phyloP scores from a whole-genome alignment of 352 stramenopile species.

The Lagenidium sp. region DNA sequence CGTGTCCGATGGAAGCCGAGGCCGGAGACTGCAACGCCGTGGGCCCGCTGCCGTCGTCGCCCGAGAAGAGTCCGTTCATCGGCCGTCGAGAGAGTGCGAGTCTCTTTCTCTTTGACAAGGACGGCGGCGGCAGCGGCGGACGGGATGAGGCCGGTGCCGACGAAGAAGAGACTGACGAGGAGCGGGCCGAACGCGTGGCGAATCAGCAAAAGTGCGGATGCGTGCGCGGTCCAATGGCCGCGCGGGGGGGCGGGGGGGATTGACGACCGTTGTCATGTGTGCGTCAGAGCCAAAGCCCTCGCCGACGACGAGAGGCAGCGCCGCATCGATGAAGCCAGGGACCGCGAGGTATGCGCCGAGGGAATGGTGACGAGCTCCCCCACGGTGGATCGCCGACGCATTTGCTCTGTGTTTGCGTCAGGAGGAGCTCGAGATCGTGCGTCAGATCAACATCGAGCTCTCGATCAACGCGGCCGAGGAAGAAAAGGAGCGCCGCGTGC shows the following conservation, averaged over 20 bases:
- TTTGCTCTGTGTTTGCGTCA: no score
- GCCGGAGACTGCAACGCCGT: background rate
- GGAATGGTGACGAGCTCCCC: no score
- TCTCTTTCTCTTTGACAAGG: conserved; percentile 44
- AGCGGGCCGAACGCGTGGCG: conserved; percentile 25
- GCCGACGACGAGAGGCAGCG: conserved; percentile 50
- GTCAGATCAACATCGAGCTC: conserved; percentile 67
- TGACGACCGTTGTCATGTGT: background rate
- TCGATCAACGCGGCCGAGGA: conserved; percentile 48
- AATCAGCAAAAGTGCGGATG: conserved; percentile 36
- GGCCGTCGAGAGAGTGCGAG: conserved; percentile 32
- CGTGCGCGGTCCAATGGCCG: background rate
- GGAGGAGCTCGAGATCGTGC: conserved; percentile 52
- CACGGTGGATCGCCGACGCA: no score
- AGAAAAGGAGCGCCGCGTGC: conserved; percentile 52
- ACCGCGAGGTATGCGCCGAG: conserved; percentile 41
- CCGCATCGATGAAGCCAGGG: conserved; percentile 35
- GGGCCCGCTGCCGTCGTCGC: background rate
- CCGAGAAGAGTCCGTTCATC: conserved; percentile 6
- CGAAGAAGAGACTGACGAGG: conserved; percentile 19
- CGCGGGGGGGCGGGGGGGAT: background rate
- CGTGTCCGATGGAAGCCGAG: no score
- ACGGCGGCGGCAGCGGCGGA: no score
- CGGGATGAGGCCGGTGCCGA: no score
- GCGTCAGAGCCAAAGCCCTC: conserved; percentile 28